phyloP scores from a whole-genome alignment of 768 basidiomycete species.

The Tephrocybe sp. region DNA sequence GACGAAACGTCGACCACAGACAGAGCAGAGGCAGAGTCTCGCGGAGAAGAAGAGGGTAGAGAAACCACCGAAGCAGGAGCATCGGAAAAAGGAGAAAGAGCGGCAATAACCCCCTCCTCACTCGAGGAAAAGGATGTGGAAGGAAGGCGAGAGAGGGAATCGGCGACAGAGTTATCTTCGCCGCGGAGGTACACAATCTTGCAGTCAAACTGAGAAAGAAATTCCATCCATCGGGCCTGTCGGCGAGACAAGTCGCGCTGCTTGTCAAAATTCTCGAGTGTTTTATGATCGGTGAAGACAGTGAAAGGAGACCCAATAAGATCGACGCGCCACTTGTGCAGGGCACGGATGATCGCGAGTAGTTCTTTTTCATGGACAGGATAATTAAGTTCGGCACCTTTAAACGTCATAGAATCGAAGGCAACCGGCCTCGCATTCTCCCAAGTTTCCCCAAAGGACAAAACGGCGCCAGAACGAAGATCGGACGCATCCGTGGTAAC shows the following conservation, averaged over 20 bases:
- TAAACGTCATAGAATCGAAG: conserved; percentile 1
- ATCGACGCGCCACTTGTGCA: conserved; percentile 25
- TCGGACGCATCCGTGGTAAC: not conserved
- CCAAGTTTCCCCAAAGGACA: conserved; percentile 9
- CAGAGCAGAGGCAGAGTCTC: too few species aligned
- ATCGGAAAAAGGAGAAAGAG: too few species aligned
- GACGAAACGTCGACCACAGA: too few species aligned
- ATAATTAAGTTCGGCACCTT: conserved; percentile 7
- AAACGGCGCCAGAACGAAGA: conserved; percentile 12
- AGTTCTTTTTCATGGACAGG: conserved; percentile 32
- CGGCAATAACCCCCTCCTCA: too few species aligned
- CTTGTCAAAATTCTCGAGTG: conserved; percentile 26
- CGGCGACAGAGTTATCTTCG: conserved; percentile 29
- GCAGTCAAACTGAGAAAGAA: conserved; percentile 31
- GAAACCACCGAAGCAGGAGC: too few species aligned
- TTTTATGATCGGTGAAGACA: conserved; percentile 8
- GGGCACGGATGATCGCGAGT: conserved; percentile 30
- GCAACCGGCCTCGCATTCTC: conserved; percentile 3
- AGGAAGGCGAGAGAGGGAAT: conserved; percentile 27
- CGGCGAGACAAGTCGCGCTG: conserved; percentile 28
- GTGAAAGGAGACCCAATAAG: conserved; percentile 18
- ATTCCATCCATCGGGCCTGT: conserved; percentile 32
- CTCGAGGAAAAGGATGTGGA: too few species aligned
- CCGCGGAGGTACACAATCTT: conserved; percentile 32
- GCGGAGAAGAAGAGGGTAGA: too few species aligned